Evolutionary conservation across 768 basidiomycete genomes (phyloP).

Genomic region (Serendipita indica): DNA sequence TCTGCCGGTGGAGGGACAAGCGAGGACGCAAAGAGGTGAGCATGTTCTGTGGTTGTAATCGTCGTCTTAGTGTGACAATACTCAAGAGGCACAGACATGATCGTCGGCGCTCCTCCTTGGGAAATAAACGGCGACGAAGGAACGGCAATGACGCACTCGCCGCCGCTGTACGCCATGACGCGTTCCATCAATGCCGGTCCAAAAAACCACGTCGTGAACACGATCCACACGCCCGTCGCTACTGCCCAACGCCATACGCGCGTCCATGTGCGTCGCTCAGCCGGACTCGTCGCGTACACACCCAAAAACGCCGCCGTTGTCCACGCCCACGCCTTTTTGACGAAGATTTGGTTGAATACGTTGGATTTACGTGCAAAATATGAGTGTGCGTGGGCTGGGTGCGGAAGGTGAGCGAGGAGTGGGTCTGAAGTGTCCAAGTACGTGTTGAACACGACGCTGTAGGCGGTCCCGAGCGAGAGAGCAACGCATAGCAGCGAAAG

Average conservation of each 20-base stretch:
- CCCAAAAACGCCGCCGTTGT: conserved; percentile 53
- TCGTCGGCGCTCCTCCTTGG: conserved; percentile 12
- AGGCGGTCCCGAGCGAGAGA: conserved; percentile 45
- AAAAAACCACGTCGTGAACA: conserved; percentile 78
- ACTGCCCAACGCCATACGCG: conserved; percentile 40
- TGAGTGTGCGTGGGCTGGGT: conserved; percentile 44
- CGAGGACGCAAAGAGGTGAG: conserved; percentile 37
- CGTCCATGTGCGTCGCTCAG: conserved; percentile 25
- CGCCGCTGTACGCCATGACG: conserved; percentile 49
- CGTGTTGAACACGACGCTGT: conserved; percentile 47
- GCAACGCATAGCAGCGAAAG: conserved; percentile 20
- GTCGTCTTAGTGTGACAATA: conserved; percentile 38
- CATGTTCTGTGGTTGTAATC: conserved; percentile 47
- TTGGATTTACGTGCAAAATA: conserved; percentile 76
- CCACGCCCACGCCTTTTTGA: conserved; percentile 89
- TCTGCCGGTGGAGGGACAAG: conserved; percentile 23
- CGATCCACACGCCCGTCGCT: conserved; percentile 53
- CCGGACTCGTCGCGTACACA: conserved; percentile 43
- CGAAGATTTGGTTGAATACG: conserved; percentile 67
- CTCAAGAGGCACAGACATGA: conserved; percentile 39
- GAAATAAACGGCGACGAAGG: conserved; percentile 22
- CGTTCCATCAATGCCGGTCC: conserved; percentile 65
- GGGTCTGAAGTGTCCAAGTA: conserved; percentile 81
- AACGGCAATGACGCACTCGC: conserved; percentile 54
- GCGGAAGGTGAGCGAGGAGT: conserved; percentile 49